These are phyloP conservation scores for Euclidium syriacum DNA, from an alignment of 345 rosid genomes.

Conservation along the genomic window DNA sequence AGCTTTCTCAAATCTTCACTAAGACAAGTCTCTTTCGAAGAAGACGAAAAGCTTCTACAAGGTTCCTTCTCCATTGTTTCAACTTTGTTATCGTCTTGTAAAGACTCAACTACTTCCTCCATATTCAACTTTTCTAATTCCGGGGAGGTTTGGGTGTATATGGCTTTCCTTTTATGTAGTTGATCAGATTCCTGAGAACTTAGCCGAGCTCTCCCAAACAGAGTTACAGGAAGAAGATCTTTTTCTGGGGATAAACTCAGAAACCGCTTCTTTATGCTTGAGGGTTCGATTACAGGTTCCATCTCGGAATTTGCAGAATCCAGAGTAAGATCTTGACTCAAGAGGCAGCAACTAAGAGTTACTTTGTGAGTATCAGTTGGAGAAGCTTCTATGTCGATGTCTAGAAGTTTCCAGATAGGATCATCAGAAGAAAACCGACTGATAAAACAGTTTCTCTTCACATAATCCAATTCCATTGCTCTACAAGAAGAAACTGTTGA, in stretches of 20 bases:
- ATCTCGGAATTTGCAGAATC: constrained; percentile 25
- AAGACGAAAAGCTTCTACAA: constrained; percentile 11
- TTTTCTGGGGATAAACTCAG: constrained; percentile 44
- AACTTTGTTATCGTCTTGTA: constrained; percentile 13
- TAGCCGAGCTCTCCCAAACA: constrained; percentile 74
- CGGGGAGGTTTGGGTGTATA: constrained; percentile 1
- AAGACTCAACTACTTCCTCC: constrained; percentile 23
- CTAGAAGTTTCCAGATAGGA: constrained; percentile 77
- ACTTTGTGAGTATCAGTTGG: constrained; percentile 16
- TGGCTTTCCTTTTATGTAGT: constrained; percentile 13
- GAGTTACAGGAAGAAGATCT: constrained; percentile 42
- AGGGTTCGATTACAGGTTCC: constrained; percentile 22
- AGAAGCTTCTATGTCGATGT: constrained; percentile 44
- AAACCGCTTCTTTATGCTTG: constrained; percentile 27
- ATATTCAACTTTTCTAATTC: neutral
- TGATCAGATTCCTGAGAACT: constrained; percentile 33
- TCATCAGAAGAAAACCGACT: constrained; percentile 42
- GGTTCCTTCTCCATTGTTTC: constrained; percentile 12
- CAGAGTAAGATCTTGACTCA: constrained; percentile 23
- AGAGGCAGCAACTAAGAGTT: constrained; percentile 27
- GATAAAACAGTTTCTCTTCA: constrained; percentile 46
- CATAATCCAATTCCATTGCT: constrained; percentile 75
- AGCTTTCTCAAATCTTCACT: constrained; percentile 47
- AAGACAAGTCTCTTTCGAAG: constrained; percentile 36
- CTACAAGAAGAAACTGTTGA: constrained; percentile 74